These are phyloP conservation scores for Malus asiatica DNA, from an alignment of 306 rosid species.

Conservation along the genomic window DNA sequence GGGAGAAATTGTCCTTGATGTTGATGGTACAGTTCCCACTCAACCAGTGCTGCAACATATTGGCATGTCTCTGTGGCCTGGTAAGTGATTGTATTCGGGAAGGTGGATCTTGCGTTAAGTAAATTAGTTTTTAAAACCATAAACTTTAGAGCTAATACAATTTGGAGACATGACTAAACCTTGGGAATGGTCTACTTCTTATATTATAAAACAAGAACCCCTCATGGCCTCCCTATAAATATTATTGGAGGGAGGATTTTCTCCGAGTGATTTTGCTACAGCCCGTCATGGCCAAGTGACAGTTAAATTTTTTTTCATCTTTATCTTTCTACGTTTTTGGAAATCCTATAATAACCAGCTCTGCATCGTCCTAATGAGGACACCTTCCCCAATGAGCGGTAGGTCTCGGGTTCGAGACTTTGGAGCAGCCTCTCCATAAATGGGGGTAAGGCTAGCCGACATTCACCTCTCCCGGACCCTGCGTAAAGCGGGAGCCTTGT, in stretches of 20 bases:
- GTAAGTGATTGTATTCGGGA: conserved; percentile 31
- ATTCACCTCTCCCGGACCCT: too few relatives aligned
- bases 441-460: too few relatives aligned
- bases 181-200: background rate
- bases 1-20: conserved; percentile 77
- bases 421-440: too few relatives aligned
- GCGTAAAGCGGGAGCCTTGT: too few relatives aligned
- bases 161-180: background rate
- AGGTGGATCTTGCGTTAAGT: background rate
- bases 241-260: background rate
- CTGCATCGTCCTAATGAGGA: background rate
- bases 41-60: conserved; percentile 93
- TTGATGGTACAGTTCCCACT: conserved; percentile 83
- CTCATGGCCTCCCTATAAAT: background rate
- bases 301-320: background rate
- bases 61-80: conserved; percentile 93
- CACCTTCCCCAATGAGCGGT: background rate
- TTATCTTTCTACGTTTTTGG: background rate
- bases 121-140: background rate
- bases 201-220: background rate
- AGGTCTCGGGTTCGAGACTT: too few relatives aligned
- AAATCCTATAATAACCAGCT: background rate
- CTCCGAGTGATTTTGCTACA: background rate
- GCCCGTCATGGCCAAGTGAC: background rate
- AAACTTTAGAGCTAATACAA: background rate